phyloP scores from a whole-genome alignment of 2,329 filamentous ascomycete genomes.

The Fusarium solani-melongenae region DNA sequence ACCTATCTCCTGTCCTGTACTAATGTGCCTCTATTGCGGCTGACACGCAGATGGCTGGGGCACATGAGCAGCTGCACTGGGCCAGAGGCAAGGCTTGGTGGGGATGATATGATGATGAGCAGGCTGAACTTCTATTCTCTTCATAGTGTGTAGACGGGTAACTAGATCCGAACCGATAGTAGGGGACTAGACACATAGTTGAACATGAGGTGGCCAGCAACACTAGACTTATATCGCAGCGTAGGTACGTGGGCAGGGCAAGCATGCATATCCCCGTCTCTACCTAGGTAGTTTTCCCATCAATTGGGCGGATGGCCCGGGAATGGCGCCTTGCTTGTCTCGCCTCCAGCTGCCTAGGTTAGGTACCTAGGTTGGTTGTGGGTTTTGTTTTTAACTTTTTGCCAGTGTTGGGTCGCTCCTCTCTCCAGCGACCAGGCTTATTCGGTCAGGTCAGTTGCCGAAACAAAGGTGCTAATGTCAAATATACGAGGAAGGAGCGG shows the following conservation, averaged over 20 bases:
- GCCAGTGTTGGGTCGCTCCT: not conserved
- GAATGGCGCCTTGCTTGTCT: not conserved
- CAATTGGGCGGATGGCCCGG: not conserved
- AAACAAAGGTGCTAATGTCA: slow-evolving; percentile 12
- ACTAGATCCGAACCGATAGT: slow-evolving; percentile 5
- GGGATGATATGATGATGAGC: slow-evolving; percentile 2
- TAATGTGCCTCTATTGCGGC: not conserved
- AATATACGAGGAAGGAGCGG: slow-evolving; percentile 35
- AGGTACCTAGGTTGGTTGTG: not conserved
- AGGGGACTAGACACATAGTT: not conserved
- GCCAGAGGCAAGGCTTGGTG: not conserved
- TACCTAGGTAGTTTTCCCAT: not conserved
- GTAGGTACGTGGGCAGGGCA: not conserved
- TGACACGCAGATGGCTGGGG: not conserved
- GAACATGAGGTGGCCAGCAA: not conserved
- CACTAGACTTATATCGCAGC: not conserved
- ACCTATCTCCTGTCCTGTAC: not conserved
- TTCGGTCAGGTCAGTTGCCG: slow-evolving; percentile 5
- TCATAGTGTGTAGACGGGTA: not conserved
- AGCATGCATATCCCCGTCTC: not conserved
- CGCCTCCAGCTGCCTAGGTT: not conserved
- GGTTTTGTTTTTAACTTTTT: not conserved
- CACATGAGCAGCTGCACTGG: not conserved
- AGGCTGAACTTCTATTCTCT: not conserved
- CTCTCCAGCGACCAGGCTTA: not conserved